A percentile compares a stretch with the other conserved stretches of the same genome.
phyloP scores from a whole-genome alignment of 345 rosid species.

The Lepidium aucheri region DNA sequence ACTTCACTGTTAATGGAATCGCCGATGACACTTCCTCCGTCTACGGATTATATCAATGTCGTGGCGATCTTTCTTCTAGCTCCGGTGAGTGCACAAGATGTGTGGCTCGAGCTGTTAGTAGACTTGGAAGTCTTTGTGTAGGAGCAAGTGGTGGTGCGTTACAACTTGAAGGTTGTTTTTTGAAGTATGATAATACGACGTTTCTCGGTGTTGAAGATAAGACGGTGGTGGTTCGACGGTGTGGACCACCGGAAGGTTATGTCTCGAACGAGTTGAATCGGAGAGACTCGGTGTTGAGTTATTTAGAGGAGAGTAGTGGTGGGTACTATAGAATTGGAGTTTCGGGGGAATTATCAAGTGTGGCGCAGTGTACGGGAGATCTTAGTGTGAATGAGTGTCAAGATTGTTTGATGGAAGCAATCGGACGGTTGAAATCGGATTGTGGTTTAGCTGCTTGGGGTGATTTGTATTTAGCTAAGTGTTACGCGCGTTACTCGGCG shows the following conservation, averaged over 20 bases:
- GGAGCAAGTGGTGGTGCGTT: constrained; percentile 56
- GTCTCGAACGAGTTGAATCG: constrained; percentile 39
- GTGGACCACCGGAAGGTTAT: constrained; percentile 52
- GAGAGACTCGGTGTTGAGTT: constrained; percentile 53
- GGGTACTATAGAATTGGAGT: constrained; percentile 50
- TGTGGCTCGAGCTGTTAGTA: constrained; percentile 54
- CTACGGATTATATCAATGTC: constrained; percentile 80
- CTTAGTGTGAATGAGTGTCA: constrained; percentile 65
- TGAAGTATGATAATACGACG: constrained; percentile 44
- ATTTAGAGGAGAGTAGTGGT: constrained; percentile 30
- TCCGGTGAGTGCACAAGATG: constrained; percentile 53
- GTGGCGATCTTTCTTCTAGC: constrained; percentile 62
- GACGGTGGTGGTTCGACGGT: constrained; percentile 35
- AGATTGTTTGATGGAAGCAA: constrained; percentile 78
- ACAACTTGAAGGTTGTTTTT: constrained; percentile 72
- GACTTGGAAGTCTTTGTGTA: constrained; percentile 51
- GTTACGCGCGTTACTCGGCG: constrained; percentile 59
- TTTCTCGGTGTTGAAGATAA: constrained; percentile 61
- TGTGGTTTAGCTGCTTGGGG: constrained; percentile 61
- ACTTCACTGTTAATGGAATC: constrained; percentile 39
- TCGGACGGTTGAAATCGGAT: constrained; percentile 47
- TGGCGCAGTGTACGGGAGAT: constrained; percentile 81
- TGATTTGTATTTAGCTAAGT: constrained; percentile 78
- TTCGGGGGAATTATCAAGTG: constrained; percentile 42
- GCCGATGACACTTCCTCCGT: constrained; percentile 26